Evolutionary conservation across 1,139 yeast genomes (phyloP), one percentile per base, ranked within the genome.

Genomic region (Candida freyschussii): DNA sequence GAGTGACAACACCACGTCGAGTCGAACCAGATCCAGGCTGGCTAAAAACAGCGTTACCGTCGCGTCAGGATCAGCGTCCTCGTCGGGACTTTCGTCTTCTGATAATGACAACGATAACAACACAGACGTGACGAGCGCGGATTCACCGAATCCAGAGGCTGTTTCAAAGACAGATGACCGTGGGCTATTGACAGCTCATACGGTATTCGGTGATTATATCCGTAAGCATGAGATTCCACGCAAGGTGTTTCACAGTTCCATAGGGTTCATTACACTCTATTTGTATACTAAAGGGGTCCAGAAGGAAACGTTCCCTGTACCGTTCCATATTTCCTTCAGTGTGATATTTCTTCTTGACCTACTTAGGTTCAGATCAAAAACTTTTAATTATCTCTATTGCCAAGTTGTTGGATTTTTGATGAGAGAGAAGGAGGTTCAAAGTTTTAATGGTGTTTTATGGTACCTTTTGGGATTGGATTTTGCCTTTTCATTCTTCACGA

Each of bases 171-270:
- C 36, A 3, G 39, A 30, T 4, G 23, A 18, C 12, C n/a, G n/a
- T n/a, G n/a, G n/a, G n/a, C n/a, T n/a, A 13, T 29, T 53, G 11
- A 41, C 48, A 1, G 49, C 63, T 2, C 67, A 63, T 37, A 43
- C 48, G 30, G 49, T 53, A 42, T 65, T 76, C 50, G 68, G 73
- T 16, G 65, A 65, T 32, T 75, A 77, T 45, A 57, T 79, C 25
- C 70, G 78, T 24, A 83, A 82, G 51, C 91, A 91, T 54, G 98
- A 91, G 57, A 67, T 91, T 15, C 93, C 95, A 4, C 72, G 98
- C 49, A 91, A 91, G 56, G 63, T 72, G 5, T 74, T 91, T 40
- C 98, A 91, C 56, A 81, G 91, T 6, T 81, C 94, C 1, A 85
- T 87, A 34, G 98, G 96, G 1, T 68, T 85, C 39, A 52, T 87